Evolutionary conservation across 371 early-diverging fungal species (phyloP).

Genomic region (Thermomucor indicae-seudaticae): DNA sequence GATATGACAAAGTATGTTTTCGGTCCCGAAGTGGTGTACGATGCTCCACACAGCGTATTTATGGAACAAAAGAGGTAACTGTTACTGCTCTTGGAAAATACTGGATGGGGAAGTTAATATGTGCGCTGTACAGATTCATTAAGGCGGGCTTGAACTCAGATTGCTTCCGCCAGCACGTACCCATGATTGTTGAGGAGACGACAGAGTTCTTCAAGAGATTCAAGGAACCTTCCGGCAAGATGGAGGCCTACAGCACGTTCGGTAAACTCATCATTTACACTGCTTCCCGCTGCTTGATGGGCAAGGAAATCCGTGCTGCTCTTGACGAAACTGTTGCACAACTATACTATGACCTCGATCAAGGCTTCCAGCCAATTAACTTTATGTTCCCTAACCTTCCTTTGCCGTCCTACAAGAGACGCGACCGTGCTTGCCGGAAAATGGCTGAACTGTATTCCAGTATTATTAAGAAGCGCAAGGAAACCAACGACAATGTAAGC

Average conservation of each 20-base stretch:
- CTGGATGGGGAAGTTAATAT: not conserved
- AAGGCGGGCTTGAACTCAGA: conserved; percentile 89
- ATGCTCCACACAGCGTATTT: conserved; percentile 85
- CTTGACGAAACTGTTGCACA: conserved; percentile 75
- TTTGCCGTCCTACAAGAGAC: conserved; percentile 55
- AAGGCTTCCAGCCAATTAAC: conserved; percentile 94
- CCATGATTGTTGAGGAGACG: conserved; percentile 84
- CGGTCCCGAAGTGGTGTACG: conserved; percentile 95
- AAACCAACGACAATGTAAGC: conserved; percentile 33
- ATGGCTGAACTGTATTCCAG: conserved; percentile 77
- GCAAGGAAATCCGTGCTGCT: conserved; percentile 85
- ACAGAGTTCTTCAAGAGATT: conserved; percentile 62
- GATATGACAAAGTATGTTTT: conserved; percentile 94
- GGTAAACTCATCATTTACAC: conserved; percentile 92
- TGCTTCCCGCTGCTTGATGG: conserved; percentile 92
- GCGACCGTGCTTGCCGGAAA: conserved; percentile 83
- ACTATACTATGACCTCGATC: conserved; percentile 93
- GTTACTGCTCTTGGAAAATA: not conserved
- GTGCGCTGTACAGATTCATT: conserved; percentile 62
- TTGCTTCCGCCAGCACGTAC: conserved; percentile 84
- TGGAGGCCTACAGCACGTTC: conserved; percentile 79
- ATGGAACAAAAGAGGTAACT: conserved; percentile 94
- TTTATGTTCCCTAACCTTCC: conserved; percentile 61
- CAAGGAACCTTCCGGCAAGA: conserved; percentile 26
- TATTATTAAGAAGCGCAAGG: conserved; percentile 82